A percentile compares a stretch with the other conserved stretches of the same genome.
Evolutionary conservation across 1,139 yeast species (phyloP).

Genomic region (Debaryomycetaceae sp.): DNA sequence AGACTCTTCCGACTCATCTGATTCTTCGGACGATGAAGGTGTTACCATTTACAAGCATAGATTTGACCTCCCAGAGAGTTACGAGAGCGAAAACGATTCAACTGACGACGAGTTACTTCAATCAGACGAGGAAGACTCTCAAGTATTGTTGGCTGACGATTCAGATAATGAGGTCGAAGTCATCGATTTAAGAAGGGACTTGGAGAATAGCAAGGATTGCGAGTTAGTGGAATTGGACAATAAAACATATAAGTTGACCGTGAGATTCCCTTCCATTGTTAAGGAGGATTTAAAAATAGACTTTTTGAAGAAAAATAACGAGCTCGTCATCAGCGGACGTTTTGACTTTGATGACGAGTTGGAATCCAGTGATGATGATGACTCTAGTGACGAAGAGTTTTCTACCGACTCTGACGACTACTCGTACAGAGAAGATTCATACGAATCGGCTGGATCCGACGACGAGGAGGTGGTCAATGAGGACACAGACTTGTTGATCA

Average conservation of each 20-base stretch:
- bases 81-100: conserved; percentile 32
- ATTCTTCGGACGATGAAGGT: conserved; percentile 38
- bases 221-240: conserved; percentile 42
- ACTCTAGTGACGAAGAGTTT: not conserved
- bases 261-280: conserved; percentile 44
- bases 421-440: conserved; percentile 11
- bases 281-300: conserved; percentile 43
- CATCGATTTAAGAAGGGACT: conserved; percentile 43
- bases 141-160: conserved; percentile 27
- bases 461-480: conserved; percentile 39
- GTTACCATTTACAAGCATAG: conserved; percentile 43
- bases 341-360: conserved; percentile 30
- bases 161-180: conserved; percentile 34
- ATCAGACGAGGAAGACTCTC: conserved; percentile 18
- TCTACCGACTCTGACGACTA: conserved; percentile 4
- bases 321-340: conserved; percentile 42
- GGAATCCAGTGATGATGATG: conserved; percentile 16
- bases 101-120: conserved; percentile 36
- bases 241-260: conserved; percentile 38
- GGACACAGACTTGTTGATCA: conserved; percentile 38
- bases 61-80: conserved; percentile 37
- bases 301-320: conserved; percentile 42
- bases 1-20: conserved; percentile 19
- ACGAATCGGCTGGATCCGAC: conserved; percentile 14
- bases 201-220: conserved; percentile 45